Evolutionary conservation across 208 protist species (phyloP), one percentile per base, ranked within the genome.

Genomic region (Tetramitus jugosus): DNA sequence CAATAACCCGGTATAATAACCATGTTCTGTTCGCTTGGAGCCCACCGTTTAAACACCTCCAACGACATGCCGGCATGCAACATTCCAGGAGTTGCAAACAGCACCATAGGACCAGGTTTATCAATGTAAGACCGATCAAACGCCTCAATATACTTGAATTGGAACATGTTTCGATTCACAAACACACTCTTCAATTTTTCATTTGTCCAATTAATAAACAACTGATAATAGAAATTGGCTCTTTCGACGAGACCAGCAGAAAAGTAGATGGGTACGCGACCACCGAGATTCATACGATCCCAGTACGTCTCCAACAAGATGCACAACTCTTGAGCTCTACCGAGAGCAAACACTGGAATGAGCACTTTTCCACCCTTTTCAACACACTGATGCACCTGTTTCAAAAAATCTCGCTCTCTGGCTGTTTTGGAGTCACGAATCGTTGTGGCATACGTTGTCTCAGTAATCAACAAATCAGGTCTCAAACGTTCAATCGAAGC

Each of bases 61-160:
- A 94, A 76, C 1, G 87, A 92, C 0, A 56, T 84, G 14, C 87
- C 88, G 49, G 72, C 88, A 79, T 95, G 89, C 13, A 96, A 82
- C 93, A 96, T 96, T 46, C 93, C 93, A 0, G 92, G 91, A 10
- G 93, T 94, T 1, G 93, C 92, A 76, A 96, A 94, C 0, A 96
- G 78, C 3, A 96, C 93, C 83, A 89, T 87, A 20, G 91, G 87
- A 1, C 87, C 89, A 0, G 84, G 81, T 29, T 76, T 20, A 62
- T 90, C 84, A 1, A 71, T 42, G 0, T 84, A 60, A 2, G 60
- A 33, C 4, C 81, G 68, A 42, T 93, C 85, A 60, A 93, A 94
- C 2, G 88, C 45, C 60, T 82, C 69, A 17, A 96, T 93, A 76
- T 94, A 82, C 35, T 77, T 80, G 62, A 95, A 95, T n/a, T 93